phyloP scores from a whole-genome alignment of 352 stramenopile species.

The Phytophthora hibernalis region DNA sequence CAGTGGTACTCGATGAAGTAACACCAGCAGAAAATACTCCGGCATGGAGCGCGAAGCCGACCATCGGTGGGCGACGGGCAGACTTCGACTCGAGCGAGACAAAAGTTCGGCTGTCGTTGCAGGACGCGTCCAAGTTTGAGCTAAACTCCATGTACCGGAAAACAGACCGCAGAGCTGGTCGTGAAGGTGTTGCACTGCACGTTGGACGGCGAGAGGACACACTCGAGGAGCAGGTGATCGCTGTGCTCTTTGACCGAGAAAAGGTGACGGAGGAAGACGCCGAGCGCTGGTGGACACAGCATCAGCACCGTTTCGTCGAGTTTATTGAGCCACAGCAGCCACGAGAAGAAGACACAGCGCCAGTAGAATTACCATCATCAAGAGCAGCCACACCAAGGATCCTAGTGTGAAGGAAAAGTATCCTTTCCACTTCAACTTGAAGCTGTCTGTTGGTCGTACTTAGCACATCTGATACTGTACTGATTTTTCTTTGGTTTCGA shows the following conservation, averaged over 20 bases:
- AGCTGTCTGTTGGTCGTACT: conserved; percentile 30
- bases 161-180: conserved; percentile 75
- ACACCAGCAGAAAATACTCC: conserved; percentile 8
- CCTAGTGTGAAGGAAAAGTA: conserved; percentile 5
- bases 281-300: conserved; percentile 73
- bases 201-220: conserved; percentile 82
- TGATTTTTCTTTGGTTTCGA: conserved; percentile 28
- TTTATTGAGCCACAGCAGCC: conserved; percentile 32
- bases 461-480: conserved; percentile 10
- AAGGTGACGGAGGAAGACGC: conserved; percentile 82
- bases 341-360: conserved; percentile 9
- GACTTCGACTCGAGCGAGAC: conserved; percentile 80
- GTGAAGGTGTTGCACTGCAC: conserved; percentile 78
- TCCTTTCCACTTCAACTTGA: conserved; percentile 28
- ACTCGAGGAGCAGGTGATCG: conserved; percentile 81
- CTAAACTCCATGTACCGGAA: conserved; percentile 89
- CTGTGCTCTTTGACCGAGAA: conserved; percentile 86
- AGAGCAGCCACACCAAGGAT: conserved; percentile 13
- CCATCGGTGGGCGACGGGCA: conserved; percentile 55
- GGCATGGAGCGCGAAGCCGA: conserved; percentile 58
- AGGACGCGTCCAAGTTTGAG: conserved; percentile 81
- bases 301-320: conserved; percentile 69
- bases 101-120: conserved; percentile 74
- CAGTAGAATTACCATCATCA: background rate
- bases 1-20: conserved; percentile 10